Base-by-base conservation (phyloP, 352 stramenopile genomes). In the Globisporangium barbulae region DNA sequence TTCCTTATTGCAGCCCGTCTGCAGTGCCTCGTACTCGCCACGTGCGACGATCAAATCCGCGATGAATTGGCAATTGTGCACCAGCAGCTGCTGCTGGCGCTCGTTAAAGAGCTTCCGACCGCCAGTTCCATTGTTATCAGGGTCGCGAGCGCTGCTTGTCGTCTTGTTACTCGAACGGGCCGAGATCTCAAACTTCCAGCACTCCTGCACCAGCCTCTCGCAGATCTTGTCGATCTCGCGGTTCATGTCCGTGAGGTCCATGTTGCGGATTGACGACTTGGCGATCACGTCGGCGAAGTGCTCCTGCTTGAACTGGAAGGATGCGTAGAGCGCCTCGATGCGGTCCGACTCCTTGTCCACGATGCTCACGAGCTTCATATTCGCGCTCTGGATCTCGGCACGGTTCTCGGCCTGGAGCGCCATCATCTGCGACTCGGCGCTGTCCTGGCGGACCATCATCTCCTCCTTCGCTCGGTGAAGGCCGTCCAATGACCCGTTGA, bases 141-240 rank as follows among this genome's bases (percentile, higher is more conserved):
- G 15, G 9, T 28, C 33, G 10, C 75, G 67, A 12, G 69, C 64
- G 42, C 64, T 85, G 2, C 25, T 28, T 28, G 25, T 28, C 4
- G 66, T 41, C 33, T 83, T 86, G 61, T 62, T 89, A 47, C 73
- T 84, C 4, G 76, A 78, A n/a, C 82, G 72, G 15, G 83, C 80
- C 1, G 85, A 94, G 12, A 73, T 94, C 68, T 94, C 85, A 60
- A 94, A 94, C 60, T 94, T 93, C 84, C 85, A 94, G 75, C 85
- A 94, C 61, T 94, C 85, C 1, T 68, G 76, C 50, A 94, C 81
- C 22, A 94, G 78, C n/a, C 72, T 88, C 66, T 94, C 85, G 42
- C 83, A 89, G 15, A 94, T 66, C 15, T 79, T 75, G 61, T 93
- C 85, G 35, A 94, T 82, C 61, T 94, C 85, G 17, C 83, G 83